Conservation (phyloP, 495 filamentous ascomycete species). For the Cairneyella variabilis region DNA sequence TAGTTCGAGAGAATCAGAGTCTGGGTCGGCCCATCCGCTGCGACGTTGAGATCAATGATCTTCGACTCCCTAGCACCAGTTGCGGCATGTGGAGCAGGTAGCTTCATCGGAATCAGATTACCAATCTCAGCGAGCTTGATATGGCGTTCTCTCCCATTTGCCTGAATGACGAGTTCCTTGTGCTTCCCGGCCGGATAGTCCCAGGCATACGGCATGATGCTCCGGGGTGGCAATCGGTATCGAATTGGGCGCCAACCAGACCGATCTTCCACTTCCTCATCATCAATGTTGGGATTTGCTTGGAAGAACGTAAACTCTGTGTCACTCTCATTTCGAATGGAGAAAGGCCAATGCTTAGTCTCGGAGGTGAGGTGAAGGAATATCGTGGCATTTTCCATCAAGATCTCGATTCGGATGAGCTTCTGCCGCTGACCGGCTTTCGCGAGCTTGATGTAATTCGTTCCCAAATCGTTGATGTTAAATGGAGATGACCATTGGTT, state of each 20-base stretch:
- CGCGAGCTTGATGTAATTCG: conserved; percentile 87
- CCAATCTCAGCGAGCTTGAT: conserved; percentile 96
- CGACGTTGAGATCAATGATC: conserved; percentile 93
- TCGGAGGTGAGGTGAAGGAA: conserved; percentile 90
- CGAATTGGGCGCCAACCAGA: conserved; percentile 85
- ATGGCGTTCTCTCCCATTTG: conserved; percentile 76
- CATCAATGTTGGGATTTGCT: conserved; percentile 64
- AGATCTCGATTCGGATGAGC: conserved; percentile 80
- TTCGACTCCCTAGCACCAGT: conserved; percentile 47
- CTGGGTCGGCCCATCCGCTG: conserved; percentile 91
- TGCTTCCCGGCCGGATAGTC: conserved; percentile 96
- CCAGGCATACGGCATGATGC: conserved; percentile 99
- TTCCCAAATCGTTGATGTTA: conserved; percentile 91
- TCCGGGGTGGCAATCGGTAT: conserved; percentile 89
- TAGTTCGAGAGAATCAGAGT: conserved; percentile 93
- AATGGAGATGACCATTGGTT: conserved; percentile 98
- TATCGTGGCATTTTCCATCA: conserved; percentile 87
- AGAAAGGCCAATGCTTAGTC: conserved; percentile 94
- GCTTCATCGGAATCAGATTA: conserved; percentile 85
- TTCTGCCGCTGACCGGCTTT: conserved; percentile 84
- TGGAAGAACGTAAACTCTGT: conserved; percentile 95
- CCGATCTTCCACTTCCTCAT: conserved; percentile 77
- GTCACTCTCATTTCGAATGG: conserved; percentile 96
- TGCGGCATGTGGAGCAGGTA: conserved; percentile 44
- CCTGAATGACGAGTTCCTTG: conserved; percentile 82